Percentiles rank a stretch among this genome's conserved stretches.
These are phyloP conservation scores for Backusella luteola DNA, from an alignment of 192 early-diverging fungal genomes.

Conservation along the genomic window DNA sequence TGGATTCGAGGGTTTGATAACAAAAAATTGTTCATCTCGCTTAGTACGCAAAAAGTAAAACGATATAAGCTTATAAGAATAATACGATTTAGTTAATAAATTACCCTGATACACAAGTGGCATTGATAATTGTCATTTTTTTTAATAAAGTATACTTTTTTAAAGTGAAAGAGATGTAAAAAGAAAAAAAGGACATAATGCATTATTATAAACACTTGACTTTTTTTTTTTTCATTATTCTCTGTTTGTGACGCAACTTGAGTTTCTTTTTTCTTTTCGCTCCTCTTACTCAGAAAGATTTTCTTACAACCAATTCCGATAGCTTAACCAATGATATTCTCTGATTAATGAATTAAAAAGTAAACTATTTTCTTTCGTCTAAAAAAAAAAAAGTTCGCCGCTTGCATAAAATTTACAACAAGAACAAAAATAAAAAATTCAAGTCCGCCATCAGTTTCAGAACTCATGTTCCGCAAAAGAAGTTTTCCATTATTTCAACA, in stretches of 20 bases:
- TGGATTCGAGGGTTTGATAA: conserved; percentile 67
- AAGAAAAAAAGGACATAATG: background rate
- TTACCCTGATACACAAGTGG: conserved; percentile 23
- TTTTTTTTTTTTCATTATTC: background rate
- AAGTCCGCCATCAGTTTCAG: background rate
- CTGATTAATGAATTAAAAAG: background rate
- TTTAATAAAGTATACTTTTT: background rate
- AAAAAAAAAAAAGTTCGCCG: background rate
- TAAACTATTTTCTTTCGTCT: background rate
- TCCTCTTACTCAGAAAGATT: background rate
- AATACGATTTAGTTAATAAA: too few species aligned
- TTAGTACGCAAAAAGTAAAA: background rate
- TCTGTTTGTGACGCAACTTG: background rate
- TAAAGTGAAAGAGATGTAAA: background rate
- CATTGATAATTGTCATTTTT: conserved; percentile 26
- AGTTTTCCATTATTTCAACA: background rate
- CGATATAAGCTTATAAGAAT: background rate
- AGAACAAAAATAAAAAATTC: background rate
- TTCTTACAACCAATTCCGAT: background rate
- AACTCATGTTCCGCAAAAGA: background rate
- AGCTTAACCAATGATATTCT: background rate
- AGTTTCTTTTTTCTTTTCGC: background rate
- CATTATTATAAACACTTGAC: conserved; percentile 10
- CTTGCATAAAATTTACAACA: background rate
- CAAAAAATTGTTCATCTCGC: conserved; percentile 28